phyloP scores from a whole-genome alignment of 2,329 filamentous ascomycete genomes.

The Colletotrichum australisinense region DNA sequence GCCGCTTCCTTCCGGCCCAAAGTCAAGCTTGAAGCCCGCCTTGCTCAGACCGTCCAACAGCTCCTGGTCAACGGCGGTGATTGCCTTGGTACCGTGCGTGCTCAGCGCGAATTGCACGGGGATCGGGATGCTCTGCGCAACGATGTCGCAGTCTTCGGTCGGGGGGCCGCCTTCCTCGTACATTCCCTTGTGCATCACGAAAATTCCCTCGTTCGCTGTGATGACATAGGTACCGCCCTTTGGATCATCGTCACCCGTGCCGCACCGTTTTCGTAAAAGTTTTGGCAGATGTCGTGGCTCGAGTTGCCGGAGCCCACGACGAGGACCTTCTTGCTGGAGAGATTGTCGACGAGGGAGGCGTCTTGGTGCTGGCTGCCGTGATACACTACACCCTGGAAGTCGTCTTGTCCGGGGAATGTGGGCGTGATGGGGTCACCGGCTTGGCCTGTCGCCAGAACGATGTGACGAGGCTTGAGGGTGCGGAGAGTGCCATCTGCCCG shows the following conservation, averaged over 20 bases:
- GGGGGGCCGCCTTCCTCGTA: constrained; percentile 66
- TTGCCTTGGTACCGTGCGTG: constrained; percentile 61
- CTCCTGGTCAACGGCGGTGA: constrained; percentile 49
- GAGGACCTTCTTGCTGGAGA: constrained; percentile 68
- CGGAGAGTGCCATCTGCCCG: constrained; percentile 56
- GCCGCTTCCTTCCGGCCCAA: constrained; percentile 66
- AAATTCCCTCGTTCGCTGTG: constrained; percentile 62
- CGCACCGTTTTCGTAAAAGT: constrained; percentile 74
- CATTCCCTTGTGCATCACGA: constrained; percentile 63
- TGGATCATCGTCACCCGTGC: constrained; percentile 75
- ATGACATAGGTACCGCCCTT: constrained; percentile 74
- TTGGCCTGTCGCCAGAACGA: constrained; percentile 76
- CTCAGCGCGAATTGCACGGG: constrained; percentile 64
- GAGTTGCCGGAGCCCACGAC: constrained; percentile 78
- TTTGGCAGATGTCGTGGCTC: constrained; percentile 76
- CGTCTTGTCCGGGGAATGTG: constrained; percentile 64
- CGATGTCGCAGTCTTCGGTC: constrained; percentile 74
- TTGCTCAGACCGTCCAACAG: constrained; percentile 57
- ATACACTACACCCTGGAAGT: constrained; percentile 70
- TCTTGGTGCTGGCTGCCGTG: constrained; percentile 57
- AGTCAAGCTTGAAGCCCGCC: constrained; percentile 71
- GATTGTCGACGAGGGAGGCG: constrained; percentile 38
- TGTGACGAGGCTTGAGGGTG: constrained; percentile 69
- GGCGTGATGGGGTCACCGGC: constrained; percentile 73
- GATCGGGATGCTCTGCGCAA: constrained; percentile 66